These are phyloP conservation scores for Hondaea fermentalgiana DNA, from an alignment of 108 stramenopile species.

Conservation along the genomic window DNA sequence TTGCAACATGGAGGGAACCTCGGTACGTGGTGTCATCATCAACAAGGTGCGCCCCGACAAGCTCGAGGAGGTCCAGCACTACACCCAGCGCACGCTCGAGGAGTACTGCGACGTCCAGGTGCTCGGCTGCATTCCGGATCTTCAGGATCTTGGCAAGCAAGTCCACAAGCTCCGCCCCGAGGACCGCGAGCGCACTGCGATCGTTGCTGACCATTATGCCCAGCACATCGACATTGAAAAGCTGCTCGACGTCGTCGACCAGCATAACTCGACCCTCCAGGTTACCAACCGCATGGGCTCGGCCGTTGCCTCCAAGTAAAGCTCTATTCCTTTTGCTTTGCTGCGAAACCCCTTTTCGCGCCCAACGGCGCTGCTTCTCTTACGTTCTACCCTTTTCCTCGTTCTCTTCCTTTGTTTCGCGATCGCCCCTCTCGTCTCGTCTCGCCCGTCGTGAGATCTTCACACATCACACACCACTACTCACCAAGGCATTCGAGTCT, in stretches of 20 bases:
- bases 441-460: no score
- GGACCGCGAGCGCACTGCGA: not conserved
- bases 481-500: no score
- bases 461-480: no score
- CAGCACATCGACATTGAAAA: not conserved
- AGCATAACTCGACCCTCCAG: not conserved
- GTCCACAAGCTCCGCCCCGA: not conserved
- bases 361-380: no score
- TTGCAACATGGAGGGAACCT: not conserved
- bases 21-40: not conserved
- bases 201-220: not conserved
- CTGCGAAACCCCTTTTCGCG: no score
- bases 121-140: constrained; percentile 4
- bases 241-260: not conserved
- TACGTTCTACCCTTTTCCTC: no score
- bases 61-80: not conserved
- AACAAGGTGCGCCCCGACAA: constrained; percentile 10
- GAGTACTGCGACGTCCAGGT: not conserved
- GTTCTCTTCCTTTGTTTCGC: no score
- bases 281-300: not conserved
- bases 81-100: not conserved
- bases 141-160: not conserved
- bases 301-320: not conserved
- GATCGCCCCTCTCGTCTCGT: no score
- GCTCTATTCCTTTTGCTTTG: no score